Evolutionary conservation across 164 flowering plant species (phyloP).

Genomic region (Tinospora cordifolia): DNA sequence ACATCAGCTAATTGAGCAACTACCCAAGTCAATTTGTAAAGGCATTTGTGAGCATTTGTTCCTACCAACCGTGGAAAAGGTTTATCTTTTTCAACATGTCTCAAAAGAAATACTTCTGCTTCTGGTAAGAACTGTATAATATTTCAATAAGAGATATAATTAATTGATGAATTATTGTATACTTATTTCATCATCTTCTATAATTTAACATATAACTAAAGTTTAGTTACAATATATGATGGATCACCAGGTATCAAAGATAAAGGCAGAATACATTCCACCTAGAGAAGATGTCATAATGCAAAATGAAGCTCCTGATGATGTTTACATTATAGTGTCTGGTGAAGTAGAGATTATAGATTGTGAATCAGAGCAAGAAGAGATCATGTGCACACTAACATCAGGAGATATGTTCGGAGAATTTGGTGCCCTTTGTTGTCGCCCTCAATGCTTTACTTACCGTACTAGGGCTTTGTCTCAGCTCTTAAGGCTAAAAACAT

Average conservation of each 20-base stretch:
- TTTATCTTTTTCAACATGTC: slow-evolving; percentile 68
- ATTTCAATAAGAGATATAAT: too few species aligned
- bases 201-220: too few species aligned
- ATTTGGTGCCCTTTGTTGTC: slow-evolving; percentile 68
- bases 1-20: slow-evolving; percentile 68
- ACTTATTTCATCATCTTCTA: neutral
- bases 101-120: slow-evolving; percentile 55
- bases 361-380: slow-evolving; percentile 42
- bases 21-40: slow-evolving; percentile 78
- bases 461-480: slow-evolving; percentile 75
- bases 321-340: slow-evolving; percentile 71
- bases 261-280: slow-evolving; percentile 87
- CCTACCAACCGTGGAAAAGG: slow-evolving; percentile 61
- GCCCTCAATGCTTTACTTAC: slow-evolving; percentile 56
- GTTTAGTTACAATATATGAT: too few species aligned
- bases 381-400: slow-evolving; percentile 39
- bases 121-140: slow-evolving; percentile 35
- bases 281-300: slow-evolving; percentile 83
- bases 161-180: too few species aligned
- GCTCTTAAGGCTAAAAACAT: slow-evolving; percentile 58
- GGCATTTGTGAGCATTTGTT: slow-evolving; percentile 76
- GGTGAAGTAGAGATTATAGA: slow-evolving; percentile 77
- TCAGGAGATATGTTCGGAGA: slow-evolving; percentile 79
- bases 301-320: slow-evolving; percentile 78
- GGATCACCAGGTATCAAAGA: slow-evolving; percentile 81